A percentile compares a stretch with the other conserved stretches of the same genome.
These are phyloP conservation scores for Francoa sonchifolia DNA, from an alignment of 441 rosid genomes.

Conservation along the genomic window DNA sequence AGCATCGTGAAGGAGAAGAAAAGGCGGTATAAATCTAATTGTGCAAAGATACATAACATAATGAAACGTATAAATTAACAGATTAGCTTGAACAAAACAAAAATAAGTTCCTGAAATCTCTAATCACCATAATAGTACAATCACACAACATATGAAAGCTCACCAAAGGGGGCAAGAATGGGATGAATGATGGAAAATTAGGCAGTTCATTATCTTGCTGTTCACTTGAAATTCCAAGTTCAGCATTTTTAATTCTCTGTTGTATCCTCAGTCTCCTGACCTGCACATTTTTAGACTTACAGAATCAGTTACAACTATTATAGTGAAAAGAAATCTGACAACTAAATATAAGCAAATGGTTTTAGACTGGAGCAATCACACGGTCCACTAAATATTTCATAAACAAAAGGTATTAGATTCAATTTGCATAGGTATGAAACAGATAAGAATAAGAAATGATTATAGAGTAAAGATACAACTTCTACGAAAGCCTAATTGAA, in stretches of 20 bases:
- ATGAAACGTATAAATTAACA: neutral
- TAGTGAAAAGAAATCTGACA: neutral
- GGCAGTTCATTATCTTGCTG: conserved; percentile 68
- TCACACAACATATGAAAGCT: conserved; percentile 15
- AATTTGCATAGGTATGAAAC: no score
- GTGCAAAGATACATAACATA: no score
- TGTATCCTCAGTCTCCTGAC: conserved; percentile 89
- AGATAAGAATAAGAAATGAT: no score
- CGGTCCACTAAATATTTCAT: no score
- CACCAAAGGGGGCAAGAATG: conserved; percentile 92
- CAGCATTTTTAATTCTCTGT: conserved; percentile 65
- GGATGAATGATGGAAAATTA: conserved; percentile 88
- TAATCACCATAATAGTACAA: neutral
- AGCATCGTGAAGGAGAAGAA: conserved; percentile 4
- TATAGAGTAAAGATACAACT: no score
- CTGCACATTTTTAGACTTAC: conserved; percentile 29
- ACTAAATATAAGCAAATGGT: no score
- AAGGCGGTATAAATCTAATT: conserved; percentile 1
- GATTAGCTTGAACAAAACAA: neutral
- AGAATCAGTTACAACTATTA: neutral
- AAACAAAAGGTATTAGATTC: no score
- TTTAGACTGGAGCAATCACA: no score
- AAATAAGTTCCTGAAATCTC: neutral
- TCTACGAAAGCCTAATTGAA: no score
- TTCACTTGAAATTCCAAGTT: conserved; percentile 49